phyloP scores from a whole-genome alignment of 108 stramenopile species.

The Pseudonitzschia multiseries region DNA sequence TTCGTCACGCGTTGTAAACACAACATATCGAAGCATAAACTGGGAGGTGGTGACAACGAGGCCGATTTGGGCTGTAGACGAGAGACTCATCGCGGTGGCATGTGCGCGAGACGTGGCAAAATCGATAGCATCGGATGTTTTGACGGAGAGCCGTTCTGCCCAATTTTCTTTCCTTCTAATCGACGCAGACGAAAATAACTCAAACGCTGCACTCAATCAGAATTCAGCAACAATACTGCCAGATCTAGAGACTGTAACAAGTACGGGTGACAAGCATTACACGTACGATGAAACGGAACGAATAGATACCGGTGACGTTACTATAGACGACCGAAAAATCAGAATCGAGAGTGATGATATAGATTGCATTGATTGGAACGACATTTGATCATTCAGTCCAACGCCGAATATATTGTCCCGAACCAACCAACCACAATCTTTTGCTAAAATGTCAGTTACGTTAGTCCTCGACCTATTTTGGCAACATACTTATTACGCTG shows the following conservation, averaged over 20 bases:
- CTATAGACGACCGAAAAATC: neutral
- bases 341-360: neutral
- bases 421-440: neutral
- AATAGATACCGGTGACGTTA: neutral
- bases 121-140: neutral
- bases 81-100: neutral
- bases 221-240: too few species aligned
- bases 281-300: neutral
- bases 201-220: too few species aligned
- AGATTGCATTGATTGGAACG: conserved; percentile 7
- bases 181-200: neutral
- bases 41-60: conserved; percentile 5
- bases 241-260: too few species aligned
- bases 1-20: neutral
- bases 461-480: too few species aligned
- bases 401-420: neutral
- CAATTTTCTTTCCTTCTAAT: neutral
- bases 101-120: conserved; percentile 5
- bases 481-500: too few species aligned
- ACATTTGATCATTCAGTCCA: neutral
- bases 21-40: neutral
- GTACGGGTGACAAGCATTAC: neutral
- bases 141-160: neutral
- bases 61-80: conserved; percentile 9
- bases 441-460: neutral